Base-by-base conservation (phyloP, 768 basidiomycete species). In the Boletus fagicola region DNA sequence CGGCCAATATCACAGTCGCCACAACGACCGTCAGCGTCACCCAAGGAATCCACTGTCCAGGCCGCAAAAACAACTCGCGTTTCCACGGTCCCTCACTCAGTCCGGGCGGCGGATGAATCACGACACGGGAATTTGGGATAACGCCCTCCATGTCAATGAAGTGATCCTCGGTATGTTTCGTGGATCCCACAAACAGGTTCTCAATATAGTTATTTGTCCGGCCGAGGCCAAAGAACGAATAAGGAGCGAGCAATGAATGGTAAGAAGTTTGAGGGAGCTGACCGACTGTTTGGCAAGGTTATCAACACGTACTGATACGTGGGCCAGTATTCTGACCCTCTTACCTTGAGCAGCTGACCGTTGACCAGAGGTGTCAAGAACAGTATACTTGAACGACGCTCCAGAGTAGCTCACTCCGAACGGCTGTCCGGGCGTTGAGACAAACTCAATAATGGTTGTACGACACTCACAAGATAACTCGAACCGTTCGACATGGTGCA, bases 121-220 rank as follows among this genome's bases (percentile, higher is more conserved):
- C 88, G 15, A 99, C 85, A 61, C 94, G 93, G 4, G 94, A 97
- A 70, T 99, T 98, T 0, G 97, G 97, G 45, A 99, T 94, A 35
- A 99, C 88, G 28, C 95, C 95, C 68, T 98, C 97, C 82, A 98
- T 88, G 68, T 89, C 87, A 70, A 96, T 94, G 62, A 80, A 92
- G 68, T 96, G 92, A 35, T 85, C 68, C 36, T 77, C 69, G 0
- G 78, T 71, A 57, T 92, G 86, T 31, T 90, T 80, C 7, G 94
- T 96, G 5, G 93, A 88, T 16, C 97, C 97, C 20, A 98, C 91
- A 69, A 97, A 97, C 2, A 99, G 81, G 71, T 98, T 98, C 79
- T 99, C 97, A 66, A 99, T 94, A 74, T 99, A 99, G 71, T 99
- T 99, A 74, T 99, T 99, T 16, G 95, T 98, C 42, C 97, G 85